phyloP scores from a whole-genome alignment of 2,329 filamentous ascomycete species.

The Colletotrichum sp. region DNA sequence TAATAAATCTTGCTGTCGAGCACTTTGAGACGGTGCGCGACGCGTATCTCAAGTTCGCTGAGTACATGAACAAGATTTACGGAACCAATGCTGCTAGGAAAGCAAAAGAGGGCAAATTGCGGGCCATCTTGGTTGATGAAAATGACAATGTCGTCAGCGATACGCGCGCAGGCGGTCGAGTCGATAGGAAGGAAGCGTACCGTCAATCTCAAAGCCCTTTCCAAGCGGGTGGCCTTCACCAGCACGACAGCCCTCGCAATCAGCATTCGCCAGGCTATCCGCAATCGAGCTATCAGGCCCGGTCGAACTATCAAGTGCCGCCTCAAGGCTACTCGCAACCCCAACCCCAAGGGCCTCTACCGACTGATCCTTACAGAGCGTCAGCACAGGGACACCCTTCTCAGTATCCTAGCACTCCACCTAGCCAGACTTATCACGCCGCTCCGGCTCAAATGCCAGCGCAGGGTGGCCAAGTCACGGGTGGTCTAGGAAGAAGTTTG shows the following conservation, averaged over 20 bases:
- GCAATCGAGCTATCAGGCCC: fast-evolving
- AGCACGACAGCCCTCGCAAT: fast-evolving
- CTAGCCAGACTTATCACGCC: background rate
- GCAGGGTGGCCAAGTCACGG: background rate
- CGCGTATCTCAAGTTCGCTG: background rate
- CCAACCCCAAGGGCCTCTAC: background rate
- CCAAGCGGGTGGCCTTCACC: fast-evolving
- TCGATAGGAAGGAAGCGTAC: background rate
- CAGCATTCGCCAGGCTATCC: background rate
- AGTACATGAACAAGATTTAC: background rate
- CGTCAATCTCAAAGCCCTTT: background rate
- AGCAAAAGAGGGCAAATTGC: background rate
- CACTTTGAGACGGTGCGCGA: background rate
- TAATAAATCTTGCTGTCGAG: fast-evolving
- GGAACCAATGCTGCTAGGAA: background rate
- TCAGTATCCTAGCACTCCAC: background rate
- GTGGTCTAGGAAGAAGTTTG: background rate
- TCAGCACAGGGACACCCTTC: background rate
- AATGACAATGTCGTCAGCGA: background rate
- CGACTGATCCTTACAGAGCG: background rate
- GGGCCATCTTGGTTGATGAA: background rate
- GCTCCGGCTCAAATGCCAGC: background rate
- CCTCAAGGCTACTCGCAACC: background rate
- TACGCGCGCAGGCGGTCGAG: background rate
- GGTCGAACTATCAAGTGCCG: background rate